Evolutionary conservation across 768 basidiomycete genomes (phyloP), one percentile per base, ranked within the genome.

Genomic region (Amanita inopinata): DNA sequence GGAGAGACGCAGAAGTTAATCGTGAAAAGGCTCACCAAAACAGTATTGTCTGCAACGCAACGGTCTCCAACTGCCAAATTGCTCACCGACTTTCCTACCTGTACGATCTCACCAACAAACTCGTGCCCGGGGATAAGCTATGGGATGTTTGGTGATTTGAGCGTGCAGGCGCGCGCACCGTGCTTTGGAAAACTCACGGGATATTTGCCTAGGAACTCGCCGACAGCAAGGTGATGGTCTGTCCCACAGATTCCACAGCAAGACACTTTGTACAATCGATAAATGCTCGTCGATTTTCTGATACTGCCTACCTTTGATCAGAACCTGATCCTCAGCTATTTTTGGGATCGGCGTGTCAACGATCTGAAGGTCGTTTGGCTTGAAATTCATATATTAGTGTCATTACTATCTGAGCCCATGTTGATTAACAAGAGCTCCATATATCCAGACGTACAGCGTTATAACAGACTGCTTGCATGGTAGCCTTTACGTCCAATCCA

Each of bases 31-130:
- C 79, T 56, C 45, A 82, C 84, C 35, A 80, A 77, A 40, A 61
- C 56, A 14, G 57, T 56, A 24, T 83, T 81, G 58, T 93, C 90
- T 15, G 85, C 86, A 28, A 87, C 89, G 52, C 81, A 80, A 40
- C 88, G 79, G 53, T 92, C 89, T 20, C 90, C 90, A 10, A 76
- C 58, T 1, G 67, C 61, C 52, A 92, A 88, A 3, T 73, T 83
- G 48, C 74, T 74, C 33, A 90, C 89, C 45, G 86, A 74, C 64
- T 80, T 83, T 15, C 90, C 89, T 51, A 86, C 64, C 48, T 80
- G 74, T 14, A 80, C 77, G 43, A 90, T 65, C 9, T 62, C 63
- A 4, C 90, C 90, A 27, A 93, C 78, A 31, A 74, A 74, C 61
- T 83, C 83, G 48, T 84, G 80, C 1, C 81, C 79, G 6, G 83